Evolutionary conservation across 495 filamentous ascomycete species (phyloP).

Genomic region (Annulohypoxylon maeteangense): DNA sequence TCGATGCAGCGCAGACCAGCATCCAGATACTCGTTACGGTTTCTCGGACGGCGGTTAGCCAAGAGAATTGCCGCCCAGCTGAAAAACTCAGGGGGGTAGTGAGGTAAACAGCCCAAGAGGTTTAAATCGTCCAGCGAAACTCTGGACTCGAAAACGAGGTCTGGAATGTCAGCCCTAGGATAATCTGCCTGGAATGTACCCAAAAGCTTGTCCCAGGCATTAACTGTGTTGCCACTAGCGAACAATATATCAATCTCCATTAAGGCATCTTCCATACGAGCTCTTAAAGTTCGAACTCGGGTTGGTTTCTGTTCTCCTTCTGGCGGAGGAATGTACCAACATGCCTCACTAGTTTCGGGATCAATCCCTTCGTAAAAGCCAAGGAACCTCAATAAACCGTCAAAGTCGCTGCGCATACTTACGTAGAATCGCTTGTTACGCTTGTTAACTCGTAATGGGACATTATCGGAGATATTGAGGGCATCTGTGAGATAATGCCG

Average conservation of each 20-base stretch:
- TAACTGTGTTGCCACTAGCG: background rate
- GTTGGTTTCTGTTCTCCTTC: slow-evolving; percentile 13
- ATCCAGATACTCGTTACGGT: slow-evolving; percentile 41
- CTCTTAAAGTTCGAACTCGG: slow-evolving; percentile 26
- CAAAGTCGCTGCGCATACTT: slow-evolving; percentile 73
- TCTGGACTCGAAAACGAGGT: background rate
- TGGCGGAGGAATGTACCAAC: slow-evolving; percentile 42
- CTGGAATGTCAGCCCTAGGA: background rate
- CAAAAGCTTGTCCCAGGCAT: slow-evolving; percentile 39
- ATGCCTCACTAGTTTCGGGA: slow-evolving; percentile 38
- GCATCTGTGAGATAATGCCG: slow-evolving; percentile 71
- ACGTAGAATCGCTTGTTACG: slow-evolving; percentile 78
- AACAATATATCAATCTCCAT: slow-evolving; percentile 37
- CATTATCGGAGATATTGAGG: slow-evolving; percentile 53
- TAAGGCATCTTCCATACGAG: slow-evolving; percentile 41
- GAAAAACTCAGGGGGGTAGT: slow-evolving; percentile 35
- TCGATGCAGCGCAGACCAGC: slow-evolving; percentile 41
- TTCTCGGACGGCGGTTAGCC: slow-evolving; percentile 32
- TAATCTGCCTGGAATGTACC: slow-evolving; percentile 33
- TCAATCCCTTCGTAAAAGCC: slow-evolving; percentile 62
- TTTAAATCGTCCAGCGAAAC: slow-evolving; percentile 25
- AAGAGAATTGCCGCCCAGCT: slow-evolving; percentile 46
- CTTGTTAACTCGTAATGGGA: slow-evolving; percentile 66
- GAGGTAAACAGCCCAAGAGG: slow-evolving; percentile 38
- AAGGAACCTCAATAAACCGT: slow-evolving; percentile 69